Evolutionary conservation across 257 asterid species (phyloP).

Genomic region (Rhazya stricta): DNA sequence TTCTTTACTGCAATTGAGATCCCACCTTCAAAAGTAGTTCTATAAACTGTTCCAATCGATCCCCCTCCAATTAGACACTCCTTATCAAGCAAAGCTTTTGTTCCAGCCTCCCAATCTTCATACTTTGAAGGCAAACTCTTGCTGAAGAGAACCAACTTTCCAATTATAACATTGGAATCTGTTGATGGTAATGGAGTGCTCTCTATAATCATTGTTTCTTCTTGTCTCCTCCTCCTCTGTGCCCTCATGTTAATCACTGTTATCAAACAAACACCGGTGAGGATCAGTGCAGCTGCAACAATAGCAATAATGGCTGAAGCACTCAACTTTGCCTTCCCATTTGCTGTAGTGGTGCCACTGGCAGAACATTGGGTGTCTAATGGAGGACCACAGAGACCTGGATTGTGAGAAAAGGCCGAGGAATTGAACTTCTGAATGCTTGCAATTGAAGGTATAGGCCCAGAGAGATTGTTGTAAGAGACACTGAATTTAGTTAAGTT

Average conservation of each 20-base stretch:
- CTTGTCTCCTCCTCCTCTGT: slow-evolving; percentile 47
- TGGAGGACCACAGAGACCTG: slow-evolving; percentile 76
- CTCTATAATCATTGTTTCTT: slow-evolving; percentile 47
- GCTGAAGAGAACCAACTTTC: slow-evolving; percentile 83
- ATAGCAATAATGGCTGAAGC: slow-evolving; percentile 69
- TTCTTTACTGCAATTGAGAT: slow-evolving; percentile 80
- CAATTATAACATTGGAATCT: slow-evolving; percentile 69
- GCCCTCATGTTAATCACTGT: slow-evolving; percentile 67
- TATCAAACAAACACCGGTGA: slow-evolving; percentile 60
- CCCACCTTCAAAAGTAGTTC: slow-evolving; percentile 67
- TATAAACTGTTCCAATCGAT: slow-evolving; percentile 84
- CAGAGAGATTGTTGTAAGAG: slow-evolving; percentile 77
- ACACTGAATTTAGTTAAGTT: slow-evolving; percentile 62
- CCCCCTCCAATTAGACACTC: slow-evolving; percentile 83
- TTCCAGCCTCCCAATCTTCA: slow-evolving; percentile 95
- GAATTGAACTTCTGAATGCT: slow-evolving; percentile 54
- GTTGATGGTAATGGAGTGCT: slow-evolving; percentile 76
- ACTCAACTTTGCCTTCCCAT: slow-evolving; percentile 57
- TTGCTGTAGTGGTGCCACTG: slow-evolving; percentile 17
- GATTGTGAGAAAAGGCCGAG: slow-evolving; percentile 67
- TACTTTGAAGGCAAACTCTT: slow-evolving; percentile 79
- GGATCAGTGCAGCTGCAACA: slow-evolving; percentile 76
- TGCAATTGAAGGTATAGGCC: slow-evolving; percentile 58
- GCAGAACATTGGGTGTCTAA: slow-evolving; percentile 44
- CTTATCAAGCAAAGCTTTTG: slow-evolving; percentile 84